These are phyloP conservation scores for Brettanomyces custersianus DNA, from an alignment of 805 yeast genomes.

Conservation along the genomic window DNA sequence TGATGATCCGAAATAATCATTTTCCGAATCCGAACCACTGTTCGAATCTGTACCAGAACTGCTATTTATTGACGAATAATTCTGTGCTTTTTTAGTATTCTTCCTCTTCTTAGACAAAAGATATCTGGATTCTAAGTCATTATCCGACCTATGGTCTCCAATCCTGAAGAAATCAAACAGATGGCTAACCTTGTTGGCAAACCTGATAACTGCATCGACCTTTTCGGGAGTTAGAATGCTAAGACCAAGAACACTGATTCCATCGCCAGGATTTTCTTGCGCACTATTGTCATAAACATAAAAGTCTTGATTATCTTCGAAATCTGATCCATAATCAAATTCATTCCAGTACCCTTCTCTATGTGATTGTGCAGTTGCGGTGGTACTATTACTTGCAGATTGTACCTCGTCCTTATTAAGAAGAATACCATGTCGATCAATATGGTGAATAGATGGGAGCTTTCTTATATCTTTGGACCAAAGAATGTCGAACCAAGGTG, in stretches of 20 bases:
- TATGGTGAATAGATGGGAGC: slow-evolving; percentile 24
- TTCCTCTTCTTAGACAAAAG: neutral
- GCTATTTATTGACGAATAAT: neutral
- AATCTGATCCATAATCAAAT: slow-evolving; percentile 55
- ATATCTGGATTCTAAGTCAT: neutral
- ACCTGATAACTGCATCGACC: slow-evolving; percentile 15
- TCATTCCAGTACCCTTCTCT: slow-evolving; percentile 53
- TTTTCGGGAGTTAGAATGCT: slow-evolving; percentile 15
- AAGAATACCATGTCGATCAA: slow-evolving; percentile 19
- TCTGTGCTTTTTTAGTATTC: neutral
- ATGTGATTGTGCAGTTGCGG: slow-evolving; percentile 4
- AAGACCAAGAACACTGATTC: slow-evolving; percentile 8
- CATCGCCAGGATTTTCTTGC: slow-evolving; percentile 14
- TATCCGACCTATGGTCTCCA: neutral
- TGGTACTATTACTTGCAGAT: neutral
- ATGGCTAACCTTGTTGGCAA: slow-evolving; percentile 14
- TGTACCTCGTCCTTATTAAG: slow-evolving; percentile 22
- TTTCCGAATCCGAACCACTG: slow-evolving; percentile 1
- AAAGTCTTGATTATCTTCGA: slow-evolving; percentile 22
- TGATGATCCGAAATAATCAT: neutral
- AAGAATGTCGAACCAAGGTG: slow-evolving; percentile 25
- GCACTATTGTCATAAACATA: slow-evolving; percentile 24
- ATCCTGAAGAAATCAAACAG: neutral
- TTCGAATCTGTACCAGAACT: neutral
- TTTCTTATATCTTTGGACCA: slow-evolving; percentile 33